Base-by-base conservation (phyloP, 345 rosid genomes). In the Citrus australasica region DNA sequence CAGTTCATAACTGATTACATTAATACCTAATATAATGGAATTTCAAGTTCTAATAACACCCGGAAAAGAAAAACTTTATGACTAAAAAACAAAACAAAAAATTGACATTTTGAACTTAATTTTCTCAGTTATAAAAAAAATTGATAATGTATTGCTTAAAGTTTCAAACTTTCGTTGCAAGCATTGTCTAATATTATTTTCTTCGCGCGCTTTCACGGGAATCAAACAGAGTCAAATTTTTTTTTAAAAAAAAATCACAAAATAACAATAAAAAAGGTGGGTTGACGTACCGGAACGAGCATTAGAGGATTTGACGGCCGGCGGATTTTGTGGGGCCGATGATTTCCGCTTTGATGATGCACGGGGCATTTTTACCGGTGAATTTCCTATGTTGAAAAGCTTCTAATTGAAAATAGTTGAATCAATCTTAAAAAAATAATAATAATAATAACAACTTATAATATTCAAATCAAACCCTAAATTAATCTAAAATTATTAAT, bases 281-380 rank as follows among this genome's bases (percentile, higher is more conserved):
- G 53, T 70, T 72, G 33, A 42, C 86, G 58, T 72, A 55, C 64
- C 86, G 48, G 84, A 48, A 58, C 79, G 79, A 55, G 79, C 55
- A 64, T 76, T 83, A 68, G 85, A 13, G 35, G 87, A 76, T 79
- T 79, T 74, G 84, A 79, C 78, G 71, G 83, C 74, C 69, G 84
- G 77, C 72, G 85, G 74, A 59, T 71, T 79, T 13, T 64, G 83
- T 77, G 86, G 85, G 84, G 76, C 87, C 55, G 83, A 74, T n/a
- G 82, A 77, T 71, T 88, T 88, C 73, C 89, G 53, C 84, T 88
- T 88, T 17, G 85, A 78, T 27, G 86, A 81, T 28, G 86, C 81
- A 58, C 87, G 91, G 73, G 86, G 86, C 88, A 84, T 86, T 53
- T 13, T 53, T 65, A 72, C 40, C 64, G 51, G 22, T 9, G 63